Evolutionary conservation across 2,329 filamentous ascomycete genomes (phyloP).

Genomic region (Rachicladosporium sp.): DNA sequence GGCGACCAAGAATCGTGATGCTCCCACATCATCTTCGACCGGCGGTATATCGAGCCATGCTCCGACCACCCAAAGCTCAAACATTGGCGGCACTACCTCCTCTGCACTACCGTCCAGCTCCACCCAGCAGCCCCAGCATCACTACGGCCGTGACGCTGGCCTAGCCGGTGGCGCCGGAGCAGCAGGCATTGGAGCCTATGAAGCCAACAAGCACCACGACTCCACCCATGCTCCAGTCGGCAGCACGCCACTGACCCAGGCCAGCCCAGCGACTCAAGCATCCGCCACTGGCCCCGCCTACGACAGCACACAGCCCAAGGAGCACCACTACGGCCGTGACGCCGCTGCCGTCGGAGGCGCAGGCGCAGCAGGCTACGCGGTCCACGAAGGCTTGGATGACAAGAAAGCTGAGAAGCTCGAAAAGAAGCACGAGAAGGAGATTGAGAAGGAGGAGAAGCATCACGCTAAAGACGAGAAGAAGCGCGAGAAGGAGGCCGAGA

Average conservation of each 20-base stretch:
- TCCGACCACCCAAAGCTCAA: not conserved
- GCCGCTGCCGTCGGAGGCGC: constrained; percentile 21
- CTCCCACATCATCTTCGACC: not conserved
- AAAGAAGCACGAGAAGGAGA: constrained; percentile 19
- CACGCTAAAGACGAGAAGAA: constrained; percentile 23
- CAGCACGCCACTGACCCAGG: too few relatives aligned
- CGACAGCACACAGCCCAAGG: constrained; percentile 7
- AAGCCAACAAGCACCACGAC: constrained; percentile 20
- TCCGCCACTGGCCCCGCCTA: not conserved
- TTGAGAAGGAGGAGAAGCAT: constrained; percentile 16
- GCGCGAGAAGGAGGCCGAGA: constrained; percentile 3
- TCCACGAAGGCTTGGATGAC: not conserved
- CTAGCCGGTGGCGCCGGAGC: constrained; percentile 19
- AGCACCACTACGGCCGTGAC: constrained; percentile 22
- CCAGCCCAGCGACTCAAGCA: not conserved
- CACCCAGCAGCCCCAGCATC: constrained; percentile 9
- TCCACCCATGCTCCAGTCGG: constrained; percentile 16
- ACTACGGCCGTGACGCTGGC: constrained; percentile 20
- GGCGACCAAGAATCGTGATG: constrained; percentile 5
- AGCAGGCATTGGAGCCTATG: constrained; percentile 17
- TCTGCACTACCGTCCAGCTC: not conserved
- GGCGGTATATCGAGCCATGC: constrained; percentile 12
- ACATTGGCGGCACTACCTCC: not conserved
- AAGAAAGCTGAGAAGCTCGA: constrained; percentile 8
- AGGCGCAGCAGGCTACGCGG: constrained; percentile 13